These are phyloP conservation scores for Pyracantha coccinea DNA, from an alignment of 331 rosid species.

Conservation along the genomic window DNA sequence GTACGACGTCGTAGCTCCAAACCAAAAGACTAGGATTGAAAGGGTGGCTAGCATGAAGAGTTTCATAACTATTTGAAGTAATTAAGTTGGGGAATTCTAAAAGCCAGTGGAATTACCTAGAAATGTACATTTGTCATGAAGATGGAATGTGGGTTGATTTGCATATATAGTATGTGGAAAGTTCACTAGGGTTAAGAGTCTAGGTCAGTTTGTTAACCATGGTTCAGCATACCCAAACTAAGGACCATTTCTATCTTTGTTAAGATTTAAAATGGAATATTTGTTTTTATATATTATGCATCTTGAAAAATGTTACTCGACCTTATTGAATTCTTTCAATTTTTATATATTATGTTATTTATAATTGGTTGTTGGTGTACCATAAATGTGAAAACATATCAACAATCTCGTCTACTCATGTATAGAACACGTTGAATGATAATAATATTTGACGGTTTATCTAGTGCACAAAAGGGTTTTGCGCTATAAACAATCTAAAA, in stretches of 20 bases:
- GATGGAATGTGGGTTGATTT: conserved; percentile 22
- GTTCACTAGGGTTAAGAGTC: neutral
- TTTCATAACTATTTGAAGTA: conserved; percentile 19
- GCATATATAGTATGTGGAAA: conserved; percentile 39
- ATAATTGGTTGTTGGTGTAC: too few species aligned
- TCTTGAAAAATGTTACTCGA: neutral
- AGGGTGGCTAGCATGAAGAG: conserved; percentile 15
- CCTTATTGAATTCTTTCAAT: too few species aligned
- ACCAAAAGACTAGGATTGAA: conserved; percentile 14
- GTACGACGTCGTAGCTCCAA: neutral
- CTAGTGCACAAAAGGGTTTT: too few species aligned
- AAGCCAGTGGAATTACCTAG: conserved; percentile 9
- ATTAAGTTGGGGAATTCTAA: neutral
- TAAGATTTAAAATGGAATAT: too few species aligned
- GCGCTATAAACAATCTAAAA: too few species aligned
- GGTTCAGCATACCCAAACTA: neutral
- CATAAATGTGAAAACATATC: too few species aligned
- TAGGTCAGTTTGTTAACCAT: conserved; percentile 2
- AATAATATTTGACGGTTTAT: too few species aligned
- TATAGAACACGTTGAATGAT: too few species aligned
- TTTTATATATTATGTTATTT: too few species aligned
- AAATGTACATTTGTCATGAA: conserved; percentile 33
- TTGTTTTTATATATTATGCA: neutral
- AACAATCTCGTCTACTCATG: too few species aligned
- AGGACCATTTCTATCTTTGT: neutral